Base-by-base conservation (phyloP, 2,329 filamentous ascomycete species). In the Apiospora malaysiana region DNA sequence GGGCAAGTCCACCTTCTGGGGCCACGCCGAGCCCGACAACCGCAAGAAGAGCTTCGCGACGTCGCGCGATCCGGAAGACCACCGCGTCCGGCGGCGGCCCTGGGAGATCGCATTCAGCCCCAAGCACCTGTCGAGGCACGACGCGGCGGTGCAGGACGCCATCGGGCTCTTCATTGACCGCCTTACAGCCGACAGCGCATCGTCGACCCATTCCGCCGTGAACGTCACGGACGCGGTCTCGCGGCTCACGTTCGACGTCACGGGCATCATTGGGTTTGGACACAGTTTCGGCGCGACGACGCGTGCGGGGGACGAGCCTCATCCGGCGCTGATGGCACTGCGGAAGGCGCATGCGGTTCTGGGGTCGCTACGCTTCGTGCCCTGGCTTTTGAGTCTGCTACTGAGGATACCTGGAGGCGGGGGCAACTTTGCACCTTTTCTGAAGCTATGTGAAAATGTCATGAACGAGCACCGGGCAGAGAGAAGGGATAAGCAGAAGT, bases 31-130 rank as follows among this genome's bases (percentile, higher is more conserved):
- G 10, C 32, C 25, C 56, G 71, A 72, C 27, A 12, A 70, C 56
- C 56, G 18, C 16, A 70, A 72, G 32, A 49, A 56, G 43, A 66
- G 71, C 51, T 72, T 72, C 66, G 59, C 68, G 4, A 56, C 67
- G 42, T 68, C 68, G 21, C 71, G 71, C n/a, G 47, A 65, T 23
- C 68, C 66, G 8, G 71, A 72, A 4, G 71, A 72, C 66, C 71
- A 72, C 65, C 56, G 68, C 23, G 10, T 59, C 18, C 40, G 71
- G 21, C 40, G 71, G 27, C 71, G 71, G 23, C 71, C 71, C 23
- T 72, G 71, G 71, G 71, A 72, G 66, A 46, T 65, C 25, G 71
- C 65, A 6, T 72, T 72, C 45, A 72, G 71, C 45, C 56, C 68
- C 42, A 66, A 45, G 47, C 40, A 40, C 23, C 43, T 72, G n/a